These are phyloP conservation scores for Alternaria sp. DNA, from an alignment of 2,329 filamentous ascomycete genomes.

Conservation along the genomic window DNA sequence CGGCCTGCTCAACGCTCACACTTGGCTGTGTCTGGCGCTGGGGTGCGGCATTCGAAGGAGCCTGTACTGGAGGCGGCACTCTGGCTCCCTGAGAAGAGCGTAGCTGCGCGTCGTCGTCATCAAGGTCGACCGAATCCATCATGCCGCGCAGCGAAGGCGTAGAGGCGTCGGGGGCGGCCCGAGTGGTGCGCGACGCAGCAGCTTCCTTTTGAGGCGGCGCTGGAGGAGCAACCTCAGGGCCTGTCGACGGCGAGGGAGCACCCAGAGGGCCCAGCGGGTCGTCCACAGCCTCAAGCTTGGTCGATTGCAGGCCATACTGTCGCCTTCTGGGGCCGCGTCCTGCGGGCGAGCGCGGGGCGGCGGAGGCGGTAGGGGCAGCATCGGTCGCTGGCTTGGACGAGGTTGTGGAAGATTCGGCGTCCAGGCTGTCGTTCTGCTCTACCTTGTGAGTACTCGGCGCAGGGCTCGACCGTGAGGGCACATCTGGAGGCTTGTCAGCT, in stretches of 20 bases:
- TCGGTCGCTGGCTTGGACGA: conserved; percentile 25
- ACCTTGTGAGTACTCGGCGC: conserved; percentile 50
- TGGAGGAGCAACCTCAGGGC: conserved; percentile 69
- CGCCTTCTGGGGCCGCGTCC: conserved; percentile 60
- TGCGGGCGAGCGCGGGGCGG: conserved; percentile 55
- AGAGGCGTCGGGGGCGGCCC: conserved; percentile 60
- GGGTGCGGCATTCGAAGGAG: conserved; percentile 53
- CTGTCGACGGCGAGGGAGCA: conserved; percentile 62
- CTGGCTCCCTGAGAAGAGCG: conserved; percentile 61
- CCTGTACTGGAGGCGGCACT: conserved; percentile 68
- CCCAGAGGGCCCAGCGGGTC: conserved; percentile 78
- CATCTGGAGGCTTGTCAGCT: conserved; percentile 47
- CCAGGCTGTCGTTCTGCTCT: conserved; percentile 42
- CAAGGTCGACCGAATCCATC: conserved; percentile 72
- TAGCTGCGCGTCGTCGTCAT: conserved; percentile 62
- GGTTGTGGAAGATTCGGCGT: conserved; percentile 27
- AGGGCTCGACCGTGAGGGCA: conserved; percentile 54
- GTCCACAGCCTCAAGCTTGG: conserved; percentile 78
- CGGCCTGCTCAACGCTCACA: conserved; percentile 88
- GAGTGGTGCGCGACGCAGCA: conserved; percentile 57
- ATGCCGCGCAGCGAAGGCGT: conserved; percentile 57
- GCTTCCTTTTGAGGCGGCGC: conserved; percentile 67
- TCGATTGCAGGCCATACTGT: conserved; percentile 74
- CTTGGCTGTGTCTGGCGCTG: conserved; percentile 71
- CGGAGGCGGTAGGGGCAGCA: conserved; percentile 45